Evolutionary conservation across 345 rosid genomes (phyloP).

Genomic region (Aquilaria malaccensis): DNA sequence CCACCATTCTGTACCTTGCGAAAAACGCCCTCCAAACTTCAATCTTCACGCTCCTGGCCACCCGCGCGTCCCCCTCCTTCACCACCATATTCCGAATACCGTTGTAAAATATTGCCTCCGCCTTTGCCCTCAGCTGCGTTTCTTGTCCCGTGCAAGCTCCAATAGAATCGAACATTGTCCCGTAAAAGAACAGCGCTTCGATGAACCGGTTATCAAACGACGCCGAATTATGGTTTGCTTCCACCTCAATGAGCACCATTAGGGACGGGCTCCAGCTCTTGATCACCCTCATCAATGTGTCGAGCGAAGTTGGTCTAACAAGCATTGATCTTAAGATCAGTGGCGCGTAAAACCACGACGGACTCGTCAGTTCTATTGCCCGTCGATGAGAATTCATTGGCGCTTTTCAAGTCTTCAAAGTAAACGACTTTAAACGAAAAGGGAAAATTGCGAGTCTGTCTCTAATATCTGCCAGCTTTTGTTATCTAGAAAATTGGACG

Average conservation of each 20-base stretch:
- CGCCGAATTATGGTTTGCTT: conserved; percentile 50
- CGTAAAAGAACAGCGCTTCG: conserved; percentile 42
- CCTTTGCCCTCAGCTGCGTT: background rate
- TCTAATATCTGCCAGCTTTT: conserved; percentile 4
- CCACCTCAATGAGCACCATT: conserved; percentile 39
- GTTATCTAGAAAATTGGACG: conserved; percentile 9
- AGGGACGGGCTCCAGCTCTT: conserved; percentile 31
- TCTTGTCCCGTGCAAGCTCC: background rate
- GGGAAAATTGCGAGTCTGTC: conserved; percentile 17
- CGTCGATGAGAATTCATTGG: conserved; percentile 22
- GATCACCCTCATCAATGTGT: conserved; percentile 30
- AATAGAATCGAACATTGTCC: conserved; percentile 39
- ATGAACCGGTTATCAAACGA: conserved; percentile 37
- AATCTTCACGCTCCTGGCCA: conserved; percentile 6
- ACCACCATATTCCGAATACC: conserved; percentile 8
- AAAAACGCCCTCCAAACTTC: conserved; percentile 10
- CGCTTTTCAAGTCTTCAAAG: conserved; percentile 15
- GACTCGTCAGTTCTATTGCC: conserved; percentile 24
- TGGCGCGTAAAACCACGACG: conserved; percentile 23
- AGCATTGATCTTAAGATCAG: conserved; percentile 31
- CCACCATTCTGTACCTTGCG: conserved; percentile 7
- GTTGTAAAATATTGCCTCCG: background rate
- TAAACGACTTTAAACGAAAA: conserved; percentile 24
- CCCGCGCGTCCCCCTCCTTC: conserved; percentile 1
- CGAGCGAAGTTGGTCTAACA: conserved; percentile 28